Evolutionary conservation across 2,329 filamentous ascomycete species (phyloP).

Genomic region (Aspergillus fructus): DNA sequence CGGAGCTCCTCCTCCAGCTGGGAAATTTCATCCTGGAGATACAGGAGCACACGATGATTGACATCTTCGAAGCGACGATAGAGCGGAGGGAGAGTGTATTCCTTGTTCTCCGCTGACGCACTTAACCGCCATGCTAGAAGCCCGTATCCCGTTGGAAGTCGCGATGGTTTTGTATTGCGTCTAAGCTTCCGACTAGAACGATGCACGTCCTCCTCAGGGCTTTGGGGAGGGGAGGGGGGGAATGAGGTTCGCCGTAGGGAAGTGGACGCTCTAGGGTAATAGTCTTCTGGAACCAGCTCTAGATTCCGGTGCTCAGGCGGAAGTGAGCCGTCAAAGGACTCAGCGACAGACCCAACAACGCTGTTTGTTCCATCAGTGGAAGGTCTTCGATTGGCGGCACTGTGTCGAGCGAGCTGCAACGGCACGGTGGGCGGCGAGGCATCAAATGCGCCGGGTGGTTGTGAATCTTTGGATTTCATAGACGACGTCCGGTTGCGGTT

Average conservation of each 20-base stretch:
- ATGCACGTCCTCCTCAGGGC: constrained; percentile 30
- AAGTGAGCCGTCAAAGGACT: constrained; percentile 20
- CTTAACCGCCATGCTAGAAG: constrained; percentile 34
- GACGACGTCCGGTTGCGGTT: constrained; percentile 34
- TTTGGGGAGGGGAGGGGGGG: constrained; percentile 35
- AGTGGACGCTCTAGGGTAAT: constrained; percentile 27
- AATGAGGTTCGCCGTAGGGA: constrained; percentile 24
- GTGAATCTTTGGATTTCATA: constrained; percentile 27
- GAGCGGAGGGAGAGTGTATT: constrained; percentile 54
- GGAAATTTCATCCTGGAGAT: constrained; percentile 80
- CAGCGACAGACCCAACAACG: constrained; percentile 12
- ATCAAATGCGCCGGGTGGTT: constrained; percentile 27
- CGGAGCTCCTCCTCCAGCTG: constrained; percentile 78
- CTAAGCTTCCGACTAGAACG: constrained; percentile 20
- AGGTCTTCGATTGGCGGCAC: constrained; percentile 18
- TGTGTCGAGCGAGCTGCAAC: constrained; percentile 28
- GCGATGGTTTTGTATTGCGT: constrained; percentile 24
- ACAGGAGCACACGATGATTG: constrained; percentile 77
- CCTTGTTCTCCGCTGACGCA: constrained; percentile 25
- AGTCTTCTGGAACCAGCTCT: constrained; percentile 35
- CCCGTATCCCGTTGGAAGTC: constrained; percentile 35
- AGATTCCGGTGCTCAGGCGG: constrained; percentile 26
- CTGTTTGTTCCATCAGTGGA: constrained; percentile 21
- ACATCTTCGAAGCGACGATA: constrained; percentile 81
- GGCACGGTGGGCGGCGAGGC: constrained; percentile 26